These are phyloP conservation scores for Colletotrichum abscissum DNA, from an alignment of 2,329 filamentous ascomycete genomes.

Conservation along the genomic window DNA sequence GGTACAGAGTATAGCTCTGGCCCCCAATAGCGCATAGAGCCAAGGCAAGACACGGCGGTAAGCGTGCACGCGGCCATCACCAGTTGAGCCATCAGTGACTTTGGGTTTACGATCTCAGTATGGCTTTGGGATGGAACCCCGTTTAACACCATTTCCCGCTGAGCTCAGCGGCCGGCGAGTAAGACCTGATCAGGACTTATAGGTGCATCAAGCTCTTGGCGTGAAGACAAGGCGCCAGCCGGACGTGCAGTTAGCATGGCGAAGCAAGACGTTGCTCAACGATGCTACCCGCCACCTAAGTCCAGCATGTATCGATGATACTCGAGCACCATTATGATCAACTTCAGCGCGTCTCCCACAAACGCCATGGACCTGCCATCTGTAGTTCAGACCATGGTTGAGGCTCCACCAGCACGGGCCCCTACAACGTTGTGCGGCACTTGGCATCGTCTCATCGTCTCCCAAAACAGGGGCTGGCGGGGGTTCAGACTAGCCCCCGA, in stretches of 20 bases:
- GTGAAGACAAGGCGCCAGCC: background rate
- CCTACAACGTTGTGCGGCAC: conserved; percentile 30
- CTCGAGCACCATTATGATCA: background rate
- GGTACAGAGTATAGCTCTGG: background rate
- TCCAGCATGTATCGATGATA: background rate
- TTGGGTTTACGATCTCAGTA: background rate
- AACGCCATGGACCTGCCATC: conserved; percentile 22
- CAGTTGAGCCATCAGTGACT: background rate
- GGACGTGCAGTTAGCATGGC: background rate
- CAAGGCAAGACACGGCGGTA: background rate
- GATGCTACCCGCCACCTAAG: conserved; percentile 3
- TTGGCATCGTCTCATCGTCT: conserved; percentile 35
- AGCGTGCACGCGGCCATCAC: conserved; percentile 14
- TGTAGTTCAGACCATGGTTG: conserved; percentile 24
- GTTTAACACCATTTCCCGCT: too few relatives aligned
- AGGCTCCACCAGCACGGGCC: conserved; percentile 16
- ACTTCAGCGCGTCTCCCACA: background rate
- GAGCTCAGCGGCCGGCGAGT: too few relatives aligned
- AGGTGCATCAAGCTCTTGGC: background rate
- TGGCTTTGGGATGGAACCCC: too few relatives aligned
- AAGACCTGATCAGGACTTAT: too few relatives aligned
- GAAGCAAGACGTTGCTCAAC: background rate
- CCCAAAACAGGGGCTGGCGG: conserved; percentile 21
- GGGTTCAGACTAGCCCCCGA: conserved; percentile 15
- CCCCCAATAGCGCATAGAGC: background rate